Conservation (phyloP, 2,329 filamentous ascomycete species). For the Aureobasidium pullulans region DNA sequence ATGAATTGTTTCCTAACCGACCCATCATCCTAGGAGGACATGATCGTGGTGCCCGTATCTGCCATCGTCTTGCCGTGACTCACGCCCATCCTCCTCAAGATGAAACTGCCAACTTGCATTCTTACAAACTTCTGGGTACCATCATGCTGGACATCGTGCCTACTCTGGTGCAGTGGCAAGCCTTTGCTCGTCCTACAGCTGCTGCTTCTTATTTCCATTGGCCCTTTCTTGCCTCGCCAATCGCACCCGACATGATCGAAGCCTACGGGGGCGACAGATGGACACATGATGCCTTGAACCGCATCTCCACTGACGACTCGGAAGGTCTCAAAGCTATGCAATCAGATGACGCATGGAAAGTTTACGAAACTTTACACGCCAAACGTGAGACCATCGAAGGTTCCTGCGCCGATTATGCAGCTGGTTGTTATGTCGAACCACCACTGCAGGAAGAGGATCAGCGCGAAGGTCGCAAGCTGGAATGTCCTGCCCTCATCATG, state of each 20-base stretch:
- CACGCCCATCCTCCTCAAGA: slow-evolving; percentile 19
- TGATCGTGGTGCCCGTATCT: slow-evolving; percentile 44
- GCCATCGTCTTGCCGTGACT: slow-evolving; percentile 43
- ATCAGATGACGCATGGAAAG: slow-evolving; percentile 34
- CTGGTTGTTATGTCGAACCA: slow-evolving; percentile 36
- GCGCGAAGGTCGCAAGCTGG: slow-evolving; percentile 36
- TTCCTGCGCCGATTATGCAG: slow-evolving; percentile 42
- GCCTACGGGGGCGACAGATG: slow-evolving; percentile 37
- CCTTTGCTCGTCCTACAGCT: slow-evolving; percentile 32
- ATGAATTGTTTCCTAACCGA: slow-evolving; percentile 26
- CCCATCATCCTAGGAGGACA: slow-evolving; percentile 42
- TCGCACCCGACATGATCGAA: slow-evolving; percentile 38
- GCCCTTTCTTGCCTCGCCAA: slow-evolving; percentile 43
- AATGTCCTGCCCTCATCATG: slow-evolving; percentile 36
- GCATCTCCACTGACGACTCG: slow-evolving; percentile 23
- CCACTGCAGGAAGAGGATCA: slow-evolving; percentile 40
- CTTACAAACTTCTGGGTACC: slow-evolving; percentile 32
- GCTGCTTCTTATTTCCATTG: slow-evolving; percentile 42
- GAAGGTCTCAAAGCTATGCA: slow-evolving; percentile 24
- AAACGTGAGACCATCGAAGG: slow-evolving; percentile 36
- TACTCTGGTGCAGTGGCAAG: slow-evolving; percentile 39
- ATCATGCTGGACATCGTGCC: slow-evolving; percentile 45
- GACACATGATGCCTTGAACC: slow-evolving; percentile 28
- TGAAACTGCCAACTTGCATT: slow-evolving; percentile 9
- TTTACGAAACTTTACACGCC: slow-evolving; percentile 39